Evolutionary conservation across 2,329 filamentous ascomycete genomes (phyloP), one percentile per base, ranked within the genome.

Genomic region (Fusarium sp.): DNA sequence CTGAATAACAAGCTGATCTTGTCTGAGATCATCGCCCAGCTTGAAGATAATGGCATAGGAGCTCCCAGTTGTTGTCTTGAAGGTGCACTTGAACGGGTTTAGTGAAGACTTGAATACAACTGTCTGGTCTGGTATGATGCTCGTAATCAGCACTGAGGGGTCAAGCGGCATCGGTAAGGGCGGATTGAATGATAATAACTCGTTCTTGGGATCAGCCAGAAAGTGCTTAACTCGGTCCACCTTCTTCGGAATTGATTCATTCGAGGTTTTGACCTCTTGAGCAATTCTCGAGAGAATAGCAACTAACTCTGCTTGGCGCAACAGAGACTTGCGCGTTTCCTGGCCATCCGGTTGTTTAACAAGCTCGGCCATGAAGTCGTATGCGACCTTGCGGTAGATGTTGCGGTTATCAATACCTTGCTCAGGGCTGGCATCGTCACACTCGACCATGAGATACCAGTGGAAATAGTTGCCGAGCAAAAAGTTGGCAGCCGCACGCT

Each of bases 361-460:
- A 7, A 98, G 85, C 80, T 96, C 93, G 10, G 89, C 86, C 94
- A 98, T 97, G 81, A 98, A 99, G 78, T 98, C 94, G 77, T 94
- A 99, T 66, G 96, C 95, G 14, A 99, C 93, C 76, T 95, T 94
- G 33, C 93, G 92, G 81, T 97, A 99, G 23, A 98, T 90, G 70
- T 93, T 93, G 49, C 93, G 92, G 78, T 95, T 92, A 63, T 91
- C 90, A 9, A 89, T 86, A 27, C 90, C 88, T 75, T 95, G 93
- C 46, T 94, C 92, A 7, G 90, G 90, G 73, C 92, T 94, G 66
- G 87, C 86, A 79, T 98, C 95, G 75, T 97, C 94, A 75, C 95
- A 97, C 82, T 99, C 97, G 3, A 99, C 96, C 91, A 98, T 98
- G 5, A 99, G 87, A 81, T 98, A 99, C 96, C 96, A 99, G 80